These are phyloP conservation scores for Durusdinium trenchii DNA, from an alignment of 73 alveolate genomes.

Conservation along the genomic window DNA sequence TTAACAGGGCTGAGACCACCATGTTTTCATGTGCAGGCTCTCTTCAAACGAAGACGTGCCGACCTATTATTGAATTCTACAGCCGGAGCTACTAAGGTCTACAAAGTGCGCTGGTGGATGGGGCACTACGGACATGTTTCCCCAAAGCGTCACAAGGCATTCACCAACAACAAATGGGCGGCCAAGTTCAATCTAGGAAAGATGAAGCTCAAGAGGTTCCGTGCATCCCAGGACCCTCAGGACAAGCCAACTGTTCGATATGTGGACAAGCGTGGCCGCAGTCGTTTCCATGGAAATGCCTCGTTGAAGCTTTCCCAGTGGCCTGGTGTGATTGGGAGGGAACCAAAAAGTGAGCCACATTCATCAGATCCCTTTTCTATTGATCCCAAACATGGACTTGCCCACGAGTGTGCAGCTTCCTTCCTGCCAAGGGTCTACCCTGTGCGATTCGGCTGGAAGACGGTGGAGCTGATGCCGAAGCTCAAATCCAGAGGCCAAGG, in stretches of 20 bases:
- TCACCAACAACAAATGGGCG: slow-evolving; percentile 36
- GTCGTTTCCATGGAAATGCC: not conserved
- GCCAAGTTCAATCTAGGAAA: slow-evolving; percentile 4
- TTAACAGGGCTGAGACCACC: too few relatives aligned
- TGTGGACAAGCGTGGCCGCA: not conserved
- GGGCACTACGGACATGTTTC: not conserved
- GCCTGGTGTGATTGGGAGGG: not conserved
- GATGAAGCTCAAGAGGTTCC: not conserved
- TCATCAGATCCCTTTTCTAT: not conserved
- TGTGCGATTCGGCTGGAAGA: not conserved
- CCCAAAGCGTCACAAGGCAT: slow-evolving; percentile 35
- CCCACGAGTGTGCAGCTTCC: too few relatives aligned
- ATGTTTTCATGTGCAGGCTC: too few relatives aligned
- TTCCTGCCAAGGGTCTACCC: slow-evolving; percentile 29
- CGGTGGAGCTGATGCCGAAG: slow-evolving; percentile 33
- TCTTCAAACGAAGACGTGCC: too few relatives aligned
- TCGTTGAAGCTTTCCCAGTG: not conserved
- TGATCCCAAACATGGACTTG: not conserved
- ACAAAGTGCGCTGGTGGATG: slow-evolving; percentile 17
- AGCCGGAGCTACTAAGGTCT: not conserved
- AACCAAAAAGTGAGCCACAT: not conserved
- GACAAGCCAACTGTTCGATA: not conserved
- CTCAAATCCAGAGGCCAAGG: slow-evolving; percentile 11
- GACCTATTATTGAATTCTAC: too few relatives aligned
- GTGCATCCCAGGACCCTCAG: not conserved